These are phyloP conservation scores for Phialophora tarda DNA, from an alignment of 2,329 filamentous ascomycete species.

Conservation along the genomic window DNA sequence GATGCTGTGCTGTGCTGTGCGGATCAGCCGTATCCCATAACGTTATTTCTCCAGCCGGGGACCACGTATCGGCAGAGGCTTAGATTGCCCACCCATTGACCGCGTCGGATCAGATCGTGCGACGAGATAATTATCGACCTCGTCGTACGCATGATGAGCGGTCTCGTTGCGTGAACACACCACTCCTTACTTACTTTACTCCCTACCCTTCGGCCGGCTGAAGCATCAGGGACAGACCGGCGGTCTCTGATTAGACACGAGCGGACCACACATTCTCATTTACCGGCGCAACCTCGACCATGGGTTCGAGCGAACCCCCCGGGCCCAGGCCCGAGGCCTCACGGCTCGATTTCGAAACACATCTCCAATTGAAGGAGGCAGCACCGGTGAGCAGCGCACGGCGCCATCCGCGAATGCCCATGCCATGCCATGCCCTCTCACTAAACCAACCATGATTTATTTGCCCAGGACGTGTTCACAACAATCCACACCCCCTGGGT, in stretches of 20 bases:
- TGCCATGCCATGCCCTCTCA: not conserved
- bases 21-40: not conserved
- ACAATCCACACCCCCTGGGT: conserved; percentile 37
- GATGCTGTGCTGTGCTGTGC: not conserved
- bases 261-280: too few species aligned
- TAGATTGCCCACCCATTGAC: not conserved
- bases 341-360: conserved; percentile 31
- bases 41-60: not conserved
- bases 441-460: not conserved
- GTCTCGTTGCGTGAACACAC: not conserved
- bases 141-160: not conserved
- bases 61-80: not conserved
- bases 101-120: not conserved
- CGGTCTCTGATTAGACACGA: too few species aligned
- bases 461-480: conserved; percentile 30
- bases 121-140: not conserved
- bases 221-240: not conserved
- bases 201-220: not conserved
- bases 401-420: not conserved
- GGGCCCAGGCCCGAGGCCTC: too few species aligned
- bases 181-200: not conserved
- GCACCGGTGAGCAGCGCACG: conserved; percentile 26
- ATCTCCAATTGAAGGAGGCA: conserved; percentile 32
- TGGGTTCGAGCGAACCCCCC: not conserved
- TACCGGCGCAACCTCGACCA: too few species aligned